Evolutionary conservation across 495 filamentous ascomycete species (phyloP), one percentile per base, ranked within the genome.

Genomic region (Trichoderma reesei): DNA sequence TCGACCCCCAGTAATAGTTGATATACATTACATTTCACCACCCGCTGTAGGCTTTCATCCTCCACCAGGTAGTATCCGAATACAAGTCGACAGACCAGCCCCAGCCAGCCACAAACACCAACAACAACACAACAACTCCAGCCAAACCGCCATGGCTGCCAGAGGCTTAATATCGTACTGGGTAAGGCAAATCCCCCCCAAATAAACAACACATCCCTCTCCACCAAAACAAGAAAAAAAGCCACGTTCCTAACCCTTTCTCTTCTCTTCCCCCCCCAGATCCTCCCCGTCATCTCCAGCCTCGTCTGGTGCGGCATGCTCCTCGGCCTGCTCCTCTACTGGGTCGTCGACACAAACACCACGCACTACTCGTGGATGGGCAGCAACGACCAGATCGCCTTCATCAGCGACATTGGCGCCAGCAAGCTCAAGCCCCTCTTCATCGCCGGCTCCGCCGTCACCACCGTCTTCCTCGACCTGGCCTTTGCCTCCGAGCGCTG

Each of bases 391-490:
- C 78, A 71, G 3, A 90, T 96, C 63, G 89, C 93, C 72, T 96
- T 89, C 72, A 90, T 91, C 68, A 89, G 86, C n/a, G 91, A 97
- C 74, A 80, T 96, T 36, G 94, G 91, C 65, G 79, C 76, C 7
- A 67, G 69, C 31, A 59, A 78, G 0, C 77, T 96, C 3, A 91
- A 96, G 66, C 94, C 94, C 0, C 79, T 98, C 2, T 98, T 98
- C 79, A 85, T 98, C 65, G 79, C 86, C 11, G 91, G 91, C 63
- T 87, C 86, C 75, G 77, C 81, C 11, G 78, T 96, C 20, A 92
- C 90, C 18, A 90, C 91, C 62, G 78, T 96, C 41, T 88, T 91
- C 66, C 85, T 98, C 64, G 90, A 96, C 78, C 75, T 93, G 34
- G 85, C 89, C 11, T 90, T 98, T 66, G 74, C 86, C 37, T 74